Conservation (phyloP, 768 basidiomycete species). For the Tricholoma flavovirens region DNA sequence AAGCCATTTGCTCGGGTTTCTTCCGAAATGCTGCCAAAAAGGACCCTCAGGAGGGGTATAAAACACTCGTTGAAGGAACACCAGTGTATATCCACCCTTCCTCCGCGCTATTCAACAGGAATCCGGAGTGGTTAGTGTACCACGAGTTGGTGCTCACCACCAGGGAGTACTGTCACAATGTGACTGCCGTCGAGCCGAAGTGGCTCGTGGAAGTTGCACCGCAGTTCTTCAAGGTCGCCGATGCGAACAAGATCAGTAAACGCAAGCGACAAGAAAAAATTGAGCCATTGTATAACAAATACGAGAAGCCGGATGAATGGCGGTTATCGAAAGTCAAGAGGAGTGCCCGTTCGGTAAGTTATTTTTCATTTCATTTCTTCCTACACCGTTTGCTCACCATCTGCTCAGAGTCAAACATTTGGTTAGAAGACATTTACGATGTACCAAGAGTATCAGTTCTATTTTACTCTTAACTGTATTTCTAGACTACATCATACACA, state of each 20-base stretch:
- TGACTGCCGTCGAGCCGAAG: constrained; percentile 94
- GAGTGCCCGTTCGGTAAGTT: constrained; percentile 72
- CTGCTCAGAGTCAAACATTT: constrained; percentile 79
- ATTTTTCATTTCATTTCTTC: constrained; percentile 1
- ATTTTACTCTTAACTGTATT: constrained; percentile 5
- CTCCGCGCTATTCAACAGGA: constrained; percentile 92
- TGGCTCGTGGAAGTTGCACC: constrained; percentile 98
- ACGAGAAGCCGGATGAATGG: constrained; percentile 94
- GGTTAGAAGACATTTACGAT: constrained; percentile 41
- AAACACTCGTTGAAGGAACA: constrained; percentile 95
- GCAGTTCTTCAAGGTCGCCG: constrained; percentile 98
- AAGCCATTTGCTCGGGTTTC: constrained; percentile 95
- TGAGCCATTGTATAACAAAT: constrained; percentile 92
- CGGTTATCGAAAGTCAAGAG: constrained; percentile 87
- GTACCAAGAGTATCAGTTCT: constrained; percentile 5
- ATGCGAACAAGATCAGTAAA: constrained; percentile 96
- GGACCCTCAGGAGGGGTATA: constrained; percentile 97
- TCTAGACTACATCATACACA: neutral
- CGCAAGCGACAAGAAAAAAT: constrained; percentile 96
- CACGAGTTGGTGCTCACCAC: constrained; percentile 96
- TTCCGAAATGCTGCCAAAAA: constrained; percentile 99
- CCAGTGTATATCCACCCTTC: constrained; percentile 99
- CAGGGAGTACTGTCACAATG: constrained; percentile 90
- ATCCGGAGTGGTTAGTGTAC: constrained; percentile 94
- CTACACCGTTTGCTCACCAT: constrained; percentile 11